Conservation (phyloP, 139 green algal genomes). For the Dunaliella sp. region DNA sequence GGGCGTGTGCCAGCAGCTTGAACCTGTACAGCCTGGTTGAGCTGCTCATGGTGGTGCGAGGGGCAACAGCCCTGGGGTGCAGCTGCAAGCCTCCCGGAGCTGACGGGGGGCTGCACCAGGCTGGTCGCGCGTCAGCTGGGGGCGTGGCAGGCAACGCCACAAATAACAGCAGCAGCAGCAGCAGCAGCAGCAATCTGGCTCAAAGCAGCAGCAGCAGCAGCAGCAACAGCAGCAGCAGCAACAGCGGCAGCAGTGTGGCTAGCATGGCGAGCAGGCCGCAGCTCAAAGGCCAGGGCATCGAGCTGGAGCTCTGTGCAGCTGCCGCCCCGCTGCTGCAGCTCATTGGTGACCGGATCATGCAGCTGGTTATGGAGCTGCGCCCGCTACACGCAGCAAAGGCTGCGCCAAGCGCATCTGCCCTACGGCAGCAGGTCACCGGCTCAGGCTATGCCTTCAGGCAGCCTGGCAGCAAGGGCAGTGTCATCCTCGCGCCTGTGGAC, state of each 20-base stretch:
- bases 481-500: not conserved
- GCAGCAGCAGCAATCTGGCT: not conserved
- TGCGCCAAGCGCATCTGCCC: not conserved
- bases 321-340: not conserved
- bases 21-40: not conserved
- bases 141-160: too few species aligned
- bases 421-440: too few species aligned
- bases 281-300: not conserved
- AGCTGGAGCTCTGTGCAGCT: not conserved
- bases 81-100: not conserved
- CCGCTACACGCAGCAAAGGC: not conserved
- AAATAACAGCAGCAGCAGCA: too few species aligned
- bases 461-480: not conserved
- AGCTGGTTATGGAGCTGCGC: not conserved
- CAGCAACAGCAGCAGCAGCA: constrained; percentile 11
- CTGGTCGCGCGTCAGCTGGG: too few species aligned
- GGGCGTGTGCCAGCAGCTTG: not conserved
- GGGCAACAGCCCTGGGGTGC: not conserved
- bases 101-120: not conserved
- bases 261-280: not conserved
- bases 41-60: not conserved
- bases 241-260: not conserved
- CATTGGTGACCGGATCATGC: not conserved
- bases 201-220: constrained; percentile 12
- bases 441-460: too few species aligned